These are phyloP conservation scores for Colletotrichum tanaceti DNA, from an alignment of 2,329 filamentous ascomycete species.

Conservation along the genomic window DNA sequence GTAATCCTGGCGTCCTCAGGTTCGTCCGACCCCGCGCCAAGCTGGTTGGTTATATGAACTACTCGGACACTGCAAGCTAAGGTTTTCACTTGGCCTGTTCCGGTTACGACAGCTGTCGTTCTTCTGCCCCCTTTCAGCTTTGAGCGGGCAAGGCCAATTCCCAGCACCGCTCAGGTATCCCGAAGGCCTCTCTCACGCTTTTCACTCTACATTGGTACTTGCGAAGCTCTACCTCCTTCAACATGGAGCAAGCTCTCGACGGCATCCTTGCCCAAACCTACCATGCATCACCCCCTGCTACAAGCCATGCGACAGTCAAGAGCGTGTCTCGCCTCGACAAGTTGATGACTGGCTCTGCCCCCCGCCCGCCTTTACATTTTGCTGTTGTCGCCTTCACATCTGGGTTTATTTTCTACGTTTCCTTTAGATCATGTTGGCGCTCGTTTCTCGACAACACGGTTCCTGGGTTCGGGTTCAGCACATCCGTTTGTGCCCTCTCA, in stretches of 20 bases:
- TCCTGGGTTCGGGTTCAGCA: slow-evolving; percentile 9
- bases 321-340: slow-evolving; percentile 16
- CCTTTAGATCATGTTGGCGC: slow-evolving; percentile 19
- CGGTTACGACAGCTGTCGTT: slow-evolving; percentile 8
- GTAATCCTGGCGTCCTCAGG: slow-evolving; percentile 27
- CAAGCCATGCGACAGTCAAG: slow-evolving; percentile 35
- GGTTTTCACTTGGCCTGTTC: slow-evolving; percentile 31
- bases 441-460: slow-evolving; percentile 8
- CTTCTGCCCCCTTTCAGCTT: slow-evolving; percentile 1
- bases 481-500: slow-evolving; percentile 9
- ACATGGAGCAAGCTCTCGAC: slow-evolving; percentile 26
- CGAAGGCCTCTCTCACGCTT: slow-evolving; percentile 1
- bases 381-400: slow-evolving; percentile 10
- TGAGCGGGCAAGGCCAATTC: slow-evolving; percentile 28
- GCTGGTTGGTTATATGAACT: slow-evolving; percentile 13
- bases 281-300: slow-evolving; percentile 21
- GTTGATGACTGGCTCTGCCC: slow-evolving; percentile 15
- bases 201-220: slow-evolving; percentile 2
- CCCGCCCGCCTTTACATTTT: slow-evolving; percentile 20
- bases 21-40: slow-evolving; percentile 40
- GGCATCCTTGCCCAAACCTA: slow-evolving; percentile 24
- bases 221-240: slow-evolving; percentile 1
- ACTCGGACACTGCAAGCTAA: slow-evolving; percentile 21
- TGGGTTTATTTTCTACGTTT: slow-evolving; percentile 1
- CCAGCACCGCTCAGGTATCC: slow-evolving; percentile 11